phyloP scores from a whole-genome alignment of 2,329 filamentous ascomycete genomes.

The Hypoxylon sp. region DNA sequence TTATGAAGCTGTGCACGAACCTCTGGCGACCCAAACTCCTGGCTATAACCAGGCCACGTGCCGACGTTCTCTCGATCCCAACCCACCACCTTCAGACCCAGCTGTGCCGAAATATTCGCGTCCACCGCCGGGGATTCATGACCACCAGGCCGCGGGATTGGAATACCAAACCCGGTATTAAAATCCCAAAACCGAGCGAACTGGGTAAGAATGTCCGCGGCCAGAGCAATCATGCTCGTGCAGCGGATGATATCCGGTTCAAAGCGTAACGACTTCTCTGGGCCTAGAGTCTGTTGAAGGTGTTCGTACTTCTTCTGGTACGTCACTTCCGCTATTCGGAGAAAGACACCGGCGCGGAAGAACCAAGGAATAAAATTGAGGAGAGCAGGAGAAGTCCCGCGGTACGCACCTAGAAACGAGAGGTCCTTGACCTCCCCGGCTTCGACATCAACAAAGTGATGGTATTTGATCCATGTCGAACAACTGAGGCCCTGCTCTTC shows the following conservation, averaged over 20 bases:
- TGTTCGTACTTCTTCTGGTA: not conserved
- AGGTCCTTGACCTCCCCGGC: conserved; percentile 2
- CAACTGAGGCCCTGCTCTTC: not conserved
- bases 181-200: conserved; percentile 28
- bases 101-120: not conserved
- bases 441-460: conserved; percentile 26
- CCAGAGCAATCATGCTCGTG: not conserved
- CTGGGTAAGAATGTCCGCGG: conserved; percentile 11
- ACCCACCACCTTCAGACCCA: too few species aligned
- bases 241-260: not conserved
- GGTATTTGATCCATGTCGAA: conserved; percentile 19
- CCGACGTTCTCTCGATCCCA: too few species aligned
- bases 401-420: conserved; percentile 15
- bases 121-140: conserved; percentile 17
- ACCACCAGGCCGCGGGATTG: conserved; percentile 3
- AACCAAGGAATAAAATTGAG: conserved; percentile 11
- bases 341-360: conserved; percentile 25
- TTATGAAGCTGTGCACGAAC: too few species aligned
- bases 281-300: too few species aligned
- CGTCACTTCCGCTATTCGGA: not conserved
- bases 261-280: not conserved
- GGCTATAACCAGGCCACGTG: too few species aligned
- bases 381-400: not conserved
- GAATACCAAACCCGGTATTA: too few species aligned
- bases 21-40: too few species aligned